Percentiles rank a stretch among this genome's conserved stretches.
Conservation (phyloP, 768 basidiomycete genomes). For the Trametes elegans region DNA sequence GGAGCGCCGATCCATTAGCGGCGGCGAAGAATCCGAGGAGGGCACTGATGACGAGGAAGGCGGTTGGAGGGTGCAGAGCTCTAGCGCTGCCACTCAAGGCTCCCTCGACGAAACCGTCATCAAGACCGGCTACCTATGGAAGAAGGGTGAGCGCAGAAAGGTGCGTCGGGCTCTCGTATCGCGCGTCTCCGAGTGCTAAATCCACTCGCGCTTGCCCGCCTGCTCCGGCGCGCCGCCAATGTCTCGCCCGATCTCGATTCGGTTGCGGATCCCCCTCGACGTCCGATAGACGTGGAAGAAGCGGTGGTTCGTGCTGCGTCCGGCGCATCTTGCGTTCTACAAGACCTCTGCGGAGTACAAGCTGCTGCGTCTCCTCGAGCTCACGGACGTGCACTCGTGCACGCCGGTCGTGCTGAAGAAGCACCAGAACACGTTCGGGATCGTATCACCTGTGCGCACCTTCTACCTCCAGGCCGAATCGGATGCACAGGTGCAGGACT, state of each 20-base stretch:
- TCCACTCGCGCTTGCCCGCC: conserved; percentile 8
- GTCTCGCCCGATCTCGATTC: conserved; percentile 8
- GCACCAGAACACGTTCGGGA: conserved; percentile 84
- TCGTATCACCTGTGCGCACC: conserved; percentile 87
- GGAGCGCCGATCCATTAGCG: conserved; percentile 66
- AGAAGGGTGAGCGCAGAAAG: conserved; percentile 98
- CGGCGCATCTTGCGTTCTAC: conserved; percentile 94
- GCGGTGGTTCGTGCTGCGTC: conserved; percentile 94
- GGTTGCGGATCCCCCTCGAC: conserved; percentile 4
- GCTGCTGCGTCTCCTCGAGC: conserved; percentile 82
- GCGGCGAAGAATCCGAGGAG: conserved; percentile 75
- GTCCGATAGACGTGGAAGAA: conserved; percentile 90
- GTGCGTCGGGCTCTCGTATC: conserved; percentile 42
- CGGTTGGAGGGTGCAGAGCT: conserved; percentile 29
- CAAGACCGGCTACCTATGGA: conserved; percentile 91
- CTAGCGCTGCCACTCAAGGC: conserved; percentile 36
- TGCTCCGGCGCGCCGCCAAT: conserved; percentile 8
- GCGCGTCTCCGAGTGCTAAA: conserved; percentile 4
- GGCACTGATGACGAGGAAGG: conserved; percentile 67
- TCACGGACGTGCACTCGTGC: conserved; percentile 87
- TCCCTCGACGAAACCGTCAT: conserved; percentile 53
- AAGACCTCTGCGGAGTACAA: conserved; percentile 95
- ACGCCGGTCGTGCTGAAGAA: conserved; percentile 86
- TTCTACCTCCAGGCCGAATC: conserved; percentile 86
- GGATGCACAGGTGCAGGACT: conserved; percentile 69